These are phyloP conservation scores for Linnemannia hyalina DNA, from an alignment of 192 early-diverging fungal species.

Conservation along the genomic window DNA sequence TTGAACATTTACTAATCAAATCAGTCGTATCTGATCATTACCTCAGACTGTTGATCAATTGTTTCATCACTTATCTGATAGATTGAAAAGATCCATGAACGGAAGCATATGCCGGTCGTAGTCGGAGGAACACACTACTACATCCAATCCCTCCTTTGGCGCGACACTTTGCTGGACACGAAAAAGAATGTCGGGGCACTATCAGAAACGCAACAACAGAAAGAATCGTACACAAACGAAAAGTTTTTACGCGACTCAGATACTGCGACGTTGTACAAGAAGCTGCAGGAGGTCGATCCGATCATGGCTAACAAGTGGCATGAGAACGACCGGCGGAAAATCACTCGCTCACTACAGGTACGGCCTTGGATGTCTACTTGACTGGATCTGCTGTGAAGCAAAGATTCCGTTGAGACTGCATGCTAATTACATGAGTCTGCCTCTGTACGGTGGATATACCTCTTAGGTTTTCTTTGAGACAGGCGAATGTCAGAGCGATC, in stretches of 20 bases:
- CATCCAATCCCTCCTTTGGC: conserved; percentile 91
- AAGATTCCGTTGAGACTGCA: not conserved
- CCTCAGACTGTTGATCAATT: not conserved
- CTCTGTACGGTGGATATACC: not conserved
- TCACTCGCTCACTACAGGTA: conserved; percentile 90
- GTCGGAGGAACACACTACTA: conserved; percentile 99
- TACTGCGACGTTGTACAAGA: conserved; percentile 72
- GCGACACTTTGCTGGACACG: conserved; percentile 70
- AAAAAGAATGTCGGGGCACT: conserved; percentile 27
- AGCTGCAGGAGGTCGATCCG: conserved; percentile 82
- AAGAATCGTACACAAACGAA: conserved; percentile 35
- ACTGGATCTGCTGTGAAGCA: not conserved
- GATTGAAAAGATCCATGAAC: conserved; percentile 84
- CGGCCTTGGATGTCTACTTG: not conserved
- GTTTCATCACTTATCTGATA: conserved; percentile 20
- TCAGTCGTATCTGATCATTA: not conserved
- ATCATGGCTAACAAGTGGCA: conserved; percentile 93
- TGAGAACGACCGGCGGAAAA: conserved; percentile 86
- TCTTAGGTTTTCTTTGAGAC: conserved; percentile 74
- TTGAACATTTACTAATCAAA: conserved; percentile 1
- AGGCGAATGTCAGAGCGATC: conserved; percentile 80
- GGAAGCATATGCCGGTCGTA: conserved; percentile 83
- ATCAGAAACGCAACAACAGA: conserved; percentile 24
- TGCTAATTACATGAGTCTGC: not conserved
- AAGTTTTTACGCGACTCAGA: conserved; percentile 36